These are phyloP conservation scores for Daldinia concentrica DNA, from an alignment of 495 filamentous ascomycete species.

Conservation along the genomic window DNA sequence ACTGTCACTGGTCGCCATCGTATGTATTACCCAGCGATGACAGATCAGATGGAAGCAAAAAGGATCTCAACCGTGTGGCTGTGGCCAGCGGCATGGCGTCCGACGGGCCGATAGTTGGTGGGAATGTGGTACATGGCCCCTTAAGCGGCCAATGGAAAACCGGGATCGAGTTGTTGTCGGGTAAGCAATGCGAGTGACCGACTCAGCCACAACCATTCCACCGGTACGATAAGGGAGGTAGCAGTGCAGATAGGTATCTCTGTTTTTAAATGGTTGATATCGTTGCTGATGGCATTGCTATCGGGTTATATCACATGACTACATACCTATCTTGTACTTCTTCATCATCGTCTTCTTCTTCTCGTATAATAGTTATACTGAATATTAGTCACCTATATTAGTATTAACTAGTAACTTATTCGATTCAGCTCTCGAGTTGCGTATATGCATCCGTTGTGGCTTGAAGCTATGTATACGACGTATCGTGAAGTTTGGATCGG, in stretches of 20 bases:
- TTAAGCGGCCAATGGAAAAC: conserved; percentile 9
- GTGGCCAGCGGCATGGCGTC: conserved; percentile 10
- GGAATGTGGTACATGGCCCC: neutral
- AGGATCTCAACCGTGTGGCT: conserved; percentile 4
- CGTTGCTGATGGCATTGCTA: neutral
- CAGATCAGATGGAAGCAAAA: neutral
- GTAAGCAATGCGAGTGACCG: neutral
- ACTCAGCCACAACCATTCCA: conserved; percentile 24
- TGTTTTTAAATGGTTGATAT: too few species aligned
- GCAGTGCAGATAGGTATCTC: too few species aligned
- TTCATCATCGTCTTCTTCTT: neutral
- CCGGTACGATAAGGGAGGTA: conserved; percentile 1
- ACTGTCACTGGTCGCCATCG: neutral
- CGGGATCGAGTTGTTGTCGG: neutral
- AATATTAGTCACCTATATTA: neutral
- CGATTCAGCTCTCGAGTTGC: neutral
- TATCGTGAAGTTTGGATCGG: neutral
- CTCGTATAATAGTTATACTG: too few species aligned
- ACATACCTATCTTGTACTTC: neutral
- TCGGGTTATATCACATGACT: conserved; percentile 2
- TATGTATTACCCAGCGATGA: conserved; percentile 16
- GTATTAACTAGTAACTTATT: neutral
- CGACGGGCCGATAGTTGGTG: conserved; percentile 8
- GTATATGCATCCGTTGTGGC: neutral
- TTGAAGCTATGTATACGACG: neutral